Evolutionary conservation across 1,284 basidiomycete genomes (phyloP), one percentile per base, ranked within the genome.

Genomic region (Malassezia psittaci): DNA sequence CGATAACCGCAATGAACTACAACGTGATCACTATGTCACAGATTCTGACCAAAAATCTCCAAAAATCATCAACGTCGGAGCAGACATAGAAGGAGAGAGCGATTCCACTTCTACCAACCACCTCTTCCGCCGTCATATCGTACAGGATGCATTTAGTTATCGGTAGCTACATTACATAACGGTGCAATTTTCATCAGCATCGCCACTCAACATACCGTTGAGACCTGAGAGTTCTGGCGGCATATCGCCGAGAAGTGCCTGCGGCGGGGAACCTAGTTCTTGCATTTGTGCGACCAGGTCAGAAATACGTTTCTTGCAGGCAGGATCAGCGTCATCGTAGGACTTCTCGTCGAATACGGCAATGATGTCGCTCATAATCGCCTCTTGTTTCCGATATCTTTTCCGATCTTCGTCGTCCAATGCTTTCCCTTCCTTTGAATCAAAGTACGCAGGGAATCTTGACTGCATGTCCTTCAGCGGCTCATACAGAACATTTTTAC

Each of bases 401-500:
- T 77, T 76, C 53, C 82, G 79, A 62, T 94, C 88, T 19, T 81
- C 82, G 0, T 78, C 60, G 0, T 82, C 79, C 35, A 85, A 77
- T 6, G 76, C 36, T 19, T 49, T 35, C 1, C 63, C 63, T 16
- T 62, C 54, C 79, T 81, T 53, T 64, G 76, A 74, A 18, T 68
- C 74, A 44, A 96, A 81, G 77, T 90, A 94, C 16, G 69, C 77
- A 0, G 90, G 90, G 79, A 90, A 93, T 32, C 44, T 24, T 21
- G 45, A 19, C 15, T 35, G 35, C 46, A 53, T 37, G 33, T 96
- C 93, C 65, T 86, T 86, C 67, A 96, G 77, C 0, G 93, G 91
- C 63, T 94, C 90, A 68, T 96, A 88, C 16, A 94, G 77, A 10
- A 96, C 82, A 2, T 96, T 90, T 72, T 90, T 90, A 75, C 83